Base-by-base conservation (phyloP, 768 basidiomycete genomes). In the Myochromella boudieri region DNA sequence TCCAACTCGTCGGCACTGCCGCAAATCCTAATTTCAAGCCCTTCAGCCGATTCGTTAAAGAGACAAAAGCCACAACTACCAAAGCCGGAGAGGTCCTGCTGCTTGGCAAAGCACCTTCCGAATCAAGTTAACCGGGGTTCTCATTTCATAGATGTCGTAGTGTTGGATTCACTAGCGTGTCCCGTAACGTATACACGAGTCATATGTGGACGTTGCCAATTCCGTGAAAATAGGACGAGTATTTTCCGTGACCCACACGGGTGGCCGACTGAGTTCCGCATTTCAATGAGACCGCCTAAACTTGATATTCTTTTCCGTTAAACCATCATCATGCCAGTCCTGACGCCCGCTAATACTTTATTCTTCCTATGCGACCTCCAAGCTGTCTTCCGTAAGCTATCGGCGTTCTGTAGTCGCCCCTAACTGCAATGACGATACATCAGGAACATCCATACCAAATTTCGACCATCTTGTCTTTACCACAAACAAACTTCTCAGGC, bases 1-100 rank as follows among this genome's bases (percentile, higher is more conserved):
- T 91, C 61, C 81, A 91, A 56, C 71, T 95, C 6, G 80, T 91
- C 59, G 55, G 63, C 12, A 90, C 90, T 56, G 75, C 93, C 1
- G 63, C 68, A 0, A 69, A 71, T 15, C 74, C 83, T 0, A 68
- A 69, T 10, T 97, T 97, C 76, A 89, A 83, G 59, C 67, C 77
- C 1, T 84, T 94, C 60, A 77, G 86, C 4, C 67, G 67, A 3
- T 65, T 89, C 25, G 77, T 94, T 58, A 95, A 91, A 63, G 85
- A 91, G 26, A 84, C 84, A 57, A 90, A 87, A 59, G 78, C 80
- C 4, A 68, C 63, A 3, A 92, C 90, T 1, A 68, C 62, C 34
- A 66, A 63, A 37, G 69, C 68, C 4, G 70, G 71, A 17, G 63
- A 72, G 46, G 53, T 52, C 17, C 44, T 66, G 3, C 51, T 61